Percentiles rank a stretch among this genome's conserved stretches.
These are phyloP conservation scores for Sporothrix phasma DNA, from an alignment of 2,329 filamentous ascomycete species.

Conservation along the genomic window DNA sequence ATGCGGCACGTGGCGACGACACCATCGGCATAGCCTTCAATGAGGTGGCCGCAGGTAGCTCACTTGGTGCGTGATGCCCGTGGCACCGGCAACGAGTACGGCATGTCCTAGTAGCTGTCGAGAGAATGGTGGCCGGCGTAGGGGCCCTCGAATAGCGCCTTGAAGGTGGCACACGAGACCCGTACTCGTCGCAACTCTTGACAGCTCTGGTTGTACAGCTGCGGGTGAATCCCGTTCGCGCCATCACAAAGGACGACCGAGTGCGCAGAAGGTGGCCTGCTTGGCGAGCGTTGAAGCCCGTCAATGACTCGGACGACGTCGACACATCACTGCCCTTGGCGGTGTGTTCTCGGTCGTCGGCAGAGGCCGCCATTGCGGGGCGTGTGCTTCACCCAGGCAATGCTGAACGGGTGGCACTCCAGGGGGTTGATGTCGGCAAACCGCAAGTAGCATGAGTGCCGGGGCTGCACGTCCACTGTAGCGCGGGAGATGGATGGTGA, in stretches of 20 bases:
- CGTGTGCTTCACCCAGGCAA: constrained; percentile 60
- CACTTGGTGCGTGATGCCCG: constrained; percentile 91
- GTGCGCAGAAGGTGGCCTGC: constrained; percentile 36
- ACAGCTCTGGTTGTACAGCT: constrained; percentile 63
- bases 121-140: constrained; percentile 78
- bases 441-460: constrained; percentile 69
- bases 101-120: constrained; percentile 86
- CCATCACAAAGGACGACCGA: constrained; percentile 73
- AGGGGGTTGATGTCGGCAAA: constrained; percentile 56
- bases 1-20: constrained; percentile 73
- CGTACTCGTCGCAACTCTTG: constrained; percentile 32
- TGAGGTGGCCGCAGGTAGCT: constrained; percentile 73
- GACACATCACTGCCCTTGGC: constrained; percentile 5
- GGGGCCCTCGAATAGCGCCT: constrained; percentile 77
- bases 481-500: constrained; percentile 59
- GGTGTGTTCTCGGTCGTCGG: constrained; percentile 31
- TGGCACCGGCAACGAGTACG: constrained; percentile 82
- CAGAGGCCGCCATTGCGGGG: constrained; percentile 30
- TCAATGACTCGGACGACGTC: neutral
- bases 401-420: constrained; percentile 71
- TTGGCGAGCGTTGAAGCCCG: constrained; percentile 14
- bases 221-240: constrained; percentile 80
- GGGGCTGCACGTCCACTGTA: constrained; percentile 54
- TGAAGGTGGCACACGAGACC: constrained; percentile 44
- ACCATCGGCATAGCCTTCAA: constrained; percentile 56